Conservation (phyloP, 2,329 filamentous ascomycete genomes). For the Calonectria pseudoreteaudii region DNA sequence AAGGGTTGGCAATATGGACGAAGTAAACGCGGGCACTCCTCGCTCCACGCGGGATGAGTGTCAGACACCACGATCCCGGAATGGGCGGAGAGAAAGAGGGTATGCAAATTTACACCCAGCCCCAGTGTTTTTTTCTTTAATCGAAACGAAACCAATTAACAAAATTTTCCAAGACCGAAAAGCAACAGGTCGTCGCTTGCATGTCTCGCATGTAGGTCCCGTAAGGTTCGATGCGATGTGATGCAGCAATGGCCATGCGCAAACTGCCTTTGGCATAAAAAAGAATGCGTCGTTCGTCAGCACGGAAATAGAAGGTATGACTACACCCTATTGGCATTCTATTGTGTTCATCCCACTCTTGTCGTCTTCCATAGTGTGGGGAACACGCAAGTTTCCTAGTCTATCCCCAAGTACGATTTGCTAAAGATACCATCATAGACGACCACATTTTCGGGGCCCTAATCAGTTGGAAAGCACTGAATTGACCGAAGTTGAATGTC, state of each 20-base stretch:
- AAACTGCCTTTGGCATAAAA: slow-evolving; percentile 83
- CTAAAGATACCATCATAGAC: neutral
- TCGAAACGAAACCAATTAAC: neutral
- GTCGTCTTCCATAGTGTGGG: neutral
- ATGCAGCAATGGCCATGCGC: slow-evolving; percentile 87
- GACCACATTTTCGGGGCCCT: neutral
- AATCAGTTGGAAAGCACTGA: neutral
- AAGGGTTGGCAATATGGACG: neutral
- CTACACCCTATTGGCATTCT: neutral
- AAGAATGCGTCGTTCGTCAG: slow-evolving; percentile 56
- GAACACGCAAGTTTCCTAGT: neutral
- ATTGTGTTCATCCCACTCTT: neutral
- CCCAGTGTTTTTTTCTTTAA: neutral
- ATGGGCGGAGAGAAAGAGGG: neutral
- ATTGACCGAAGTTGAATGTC: neutral
- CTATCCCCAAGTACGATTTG: neutral
- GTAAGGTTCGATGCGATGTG: slow-evolving; percentile 93
- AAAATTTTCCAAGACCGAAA: neutral
- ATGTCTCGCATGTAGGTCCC: slow-evolving; percentile 85
- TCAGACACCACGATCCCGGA: neutral
- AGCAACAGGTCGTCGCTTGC: slow-evolving; percentile 82
- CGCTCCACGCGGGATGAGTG: neutral
- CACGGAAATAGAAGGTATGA: neutral
- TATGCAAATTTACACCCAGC: neutral
- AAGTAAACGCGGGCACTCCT: neutral